A percentile compares a stretch with the other conserved stretches of the same genome.
Conservation (phyloP, 1,284 basidiomycete genomes). For the Ceratobasidium sp. region DNA sequence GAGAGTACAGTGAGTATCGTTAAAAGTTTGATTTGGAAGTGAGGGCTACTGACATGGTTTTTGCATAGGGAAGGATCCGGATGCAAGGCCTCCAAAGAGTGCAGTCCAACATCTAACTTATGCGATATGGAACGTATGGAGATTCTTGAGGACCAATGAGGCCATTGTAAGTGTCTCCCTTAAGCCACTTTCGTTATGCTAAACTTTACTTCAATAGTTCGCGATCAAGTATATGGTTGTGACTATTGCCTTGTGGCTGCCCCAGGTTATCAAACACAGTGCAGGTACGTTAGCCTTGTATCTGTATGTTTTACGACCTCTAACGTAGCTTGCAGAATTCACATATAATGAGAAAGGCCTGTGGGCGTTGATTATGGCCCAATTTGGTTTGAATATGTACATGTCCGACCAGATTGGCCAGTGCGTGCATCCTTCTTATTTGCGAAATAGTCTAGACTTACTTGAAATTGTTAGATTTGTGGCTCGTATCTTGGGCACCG, state of each 20-base stretch:
- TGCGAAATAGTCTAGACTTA: conserved; percentile 31
- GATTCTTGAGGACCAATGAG: conserved; percentile 64
- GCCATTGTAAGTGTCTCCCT: conserved; percentile 60
- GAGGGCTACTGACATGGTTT: neutral
- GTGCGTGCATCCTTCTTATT: conserved; percentile 54
- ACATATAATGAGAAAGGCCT: conserved; percentile 64
- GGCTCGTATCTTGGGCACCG: conserved; percentile 65
- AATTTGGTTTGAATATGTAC: conserved; percentile 73
- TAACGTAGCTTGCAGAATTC: conserved; percentile 58
- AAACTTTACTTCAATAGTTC: conserved; percentile 59
- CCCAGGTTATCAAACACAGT: conserved; percentile 63
- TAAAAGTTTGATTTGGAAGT: neutral
- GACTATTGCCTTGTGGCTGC: conserved; percentile 71
- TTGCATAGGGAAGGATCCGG: conserved; percentile 63
- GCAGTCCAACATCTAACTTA: conserved; percentile 61
- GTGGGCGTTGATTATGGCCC: conserved; percentile 78
- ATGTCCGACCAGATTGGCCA: conserved; percentile 73
- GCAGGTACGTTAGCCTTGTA: conserved; percentile 60
- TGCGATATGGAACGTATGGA: conserved; percentile 58
- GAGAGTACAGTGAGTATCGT: conserved; percentile 59
- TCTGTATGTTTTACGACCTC: neutral
- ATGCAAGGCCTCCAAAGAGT: conserved; percentile 65
- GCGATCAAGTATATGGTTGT: conserved; percentile 70
- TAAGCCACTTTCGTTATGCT: neutral
- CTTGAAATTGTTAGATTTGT: conserved; percentile 59